Evolutionary conservation across 1,284 basidiomycete species (phyloP), one percentile per base, ranked within the genome.

Genomic region (Moesziomyces antarcticus): DNA sequence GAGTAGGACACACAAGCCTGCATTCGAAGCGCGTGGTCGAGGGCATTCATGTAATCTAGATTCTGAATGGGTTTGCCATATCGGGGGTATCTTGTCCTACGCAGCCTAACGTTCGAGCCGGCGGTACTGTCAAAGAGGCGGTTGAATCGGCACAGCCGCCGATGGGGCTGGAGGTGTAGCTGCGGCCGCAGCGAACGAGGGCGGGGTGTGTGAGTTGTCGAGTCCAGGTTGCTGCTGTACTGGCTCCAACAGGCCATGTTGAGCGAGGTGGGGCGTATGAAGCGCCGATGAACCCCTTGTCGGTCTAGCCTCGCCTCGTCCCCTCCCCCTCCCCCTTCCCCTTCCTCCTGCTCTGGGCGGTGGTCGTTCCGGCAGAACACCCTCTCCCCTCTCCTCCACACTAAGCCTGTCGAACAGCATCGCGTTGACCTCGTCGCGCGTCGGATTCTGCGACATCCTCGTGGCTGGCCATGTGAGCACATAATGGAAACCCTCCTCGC

Each of bases 401-500:
- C 35, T 35, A 41, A 73, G 35, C 30, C 55, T 51, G 13, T 55
- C 42, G 11, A 68, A 53, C 50, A 73, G 41, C 6, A 67, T 58
- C 25, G 24, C 43, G 13, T 53, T 37, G 24, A 69, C 53, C 56
- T 69, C 53, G 8, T 50, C 49, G 43, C 20, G 21, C 27, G 52
- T 57, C 30, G 66, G 62, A 22, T 62, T 40, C 37, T 14, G 56
- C 21, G 53, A 49, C 53, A 73, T 56, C 16, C 55, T 56, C 5
- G 50, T 53, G 20, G 66, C 64, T 6, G 61, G 62, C 18, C 46
- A 61, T n/a, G 53, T 48, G 25, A 73, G n/a, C 35, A 56, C 61
- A n/a, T 69, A 66, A 7, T 69, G 30, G 22, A 69, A 73, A 0
- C 71, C 71, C 56, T 73, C 71, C 20, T 69, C 53, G 6, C 46